Conservation (phyloP, 1,284 basidiomycete species). For the Coriolopsis trogii region DNA sequence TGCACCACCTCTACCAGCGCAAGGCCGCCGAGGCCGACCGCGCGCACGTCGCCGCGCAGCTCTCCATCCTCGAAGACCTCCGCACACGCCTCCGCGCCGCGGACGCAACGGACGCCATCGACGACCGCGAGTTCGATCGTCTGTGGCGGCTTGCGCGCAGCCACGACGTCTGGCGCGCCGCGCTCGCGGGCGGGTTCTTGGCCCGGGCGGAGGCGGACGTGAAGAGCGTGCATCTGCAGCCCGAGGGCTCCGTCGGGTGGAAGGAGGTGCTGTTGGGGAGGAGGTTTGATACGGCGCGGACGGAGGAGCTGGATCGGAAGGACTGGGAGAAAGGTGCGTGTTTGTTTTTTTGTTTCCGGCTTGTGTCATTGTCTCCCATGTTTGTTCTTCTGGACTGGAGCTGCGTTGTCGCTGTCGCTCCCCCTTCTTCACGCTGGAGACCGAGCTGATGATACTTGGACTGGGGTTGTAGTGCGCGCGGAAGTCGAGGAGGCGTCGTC, state of each 20-base stretch:
- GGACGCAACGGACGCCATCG: neutral
- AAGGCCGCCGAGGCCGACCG: slow-evolving; percentile 51
- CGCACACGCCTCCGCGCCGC: slow-evolving; percentile 41
- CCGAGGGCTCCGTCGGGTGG: slow-evolving; percentile 34
- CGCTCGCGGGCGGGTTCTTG: slow-evolving; percentile 14
- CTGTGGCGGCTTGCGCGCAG: slow-evolving; percentile 20
- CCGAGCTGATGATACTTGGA: no score
- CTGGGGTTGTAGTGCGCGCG: no score
- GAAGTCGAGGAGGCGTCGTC: no score
- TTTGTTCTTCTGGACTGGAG: no score
- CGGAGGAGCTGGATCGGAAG: slow-evolving; percentile 34
- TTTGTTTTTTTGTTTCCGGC: no score
- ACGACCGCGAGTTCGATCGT: no score
- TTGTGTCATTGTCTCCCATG: no score
- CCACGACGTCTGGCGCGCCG: slow-evolving; percentile 22
- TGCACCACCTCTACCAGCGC: slow-evolving; percentile 59
- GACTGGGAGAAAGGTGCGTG: slow-evolving; percentile 34
- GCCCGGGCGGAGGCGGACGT: slow-evolving; percentile 13
- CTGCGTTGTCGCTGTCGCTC: no score
- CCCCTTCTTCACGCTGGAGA: no score
- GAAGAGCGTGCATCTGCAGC: slow-evolving; percentile 15
- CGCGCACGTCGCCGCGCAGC: slow-evolving; percentile 51
- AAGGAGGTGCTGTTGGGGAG: slow-evolving; percentile 35
- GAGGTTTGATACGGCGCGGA: slow-evolving; percentile 21
- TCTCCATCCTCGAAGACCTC: slow-evolving; percentile 62